Evolutionary conservation across 371 early-diverging fungal genomes (phyloP), one percentile per base, ranked within the genome.

Genomic region (Mucor lusitanicus): DNA sequence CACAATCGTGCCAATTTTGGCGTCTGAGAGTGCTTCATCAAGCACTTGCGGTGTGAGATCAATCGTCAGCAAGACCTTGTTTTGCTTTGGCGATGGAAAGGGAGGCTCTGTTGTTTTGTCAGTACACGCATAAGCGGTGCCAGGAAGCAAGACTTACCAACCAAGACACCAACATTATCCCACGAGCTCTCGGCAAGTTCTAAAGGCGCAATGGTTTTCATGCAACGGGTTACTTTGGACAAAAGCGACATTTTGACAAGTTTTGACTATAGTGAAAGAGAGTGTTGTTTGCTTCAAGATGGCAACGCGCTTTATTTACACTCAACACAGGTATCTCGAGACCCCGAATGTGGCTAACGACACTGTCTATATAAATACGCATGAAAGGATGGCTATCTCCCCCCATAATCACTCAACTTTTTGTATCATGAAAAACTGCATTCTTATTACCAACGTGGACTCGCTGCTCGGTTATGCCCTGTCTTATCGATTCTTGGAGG

Each of bases 121-220:
- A n/a, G n/a, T n/a, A n/a, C n/a, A n/a, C n/a, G n/a, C n/a, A n/a
- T n/a, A n/a, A n/a, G n/a, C n/a, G n/a, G n/a, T n/a, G n/a, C 7
- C 40, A 40, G 17, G 40, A 17, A 61, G 32, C 7, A 17, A 4
- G 58, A 53, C 44, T 56, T 82, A 90, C 91, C 97, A 32, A 98
- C 83, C 57, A 97, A 84, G 28, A 94, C 78, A 33, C 98, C 97
- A 37, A 97, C 97, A 83, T 99, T 99, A 78, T 99, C 99, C 99
- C 99, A 99, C 4, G 91, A 80, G 4, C 83, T 79, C 44, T 95
- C 96, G 6, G 98, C 97, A 53, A 95, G 84, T 61, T 85, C 85
- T 62, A 95, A 77, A 28, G 99, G 99, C 64, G 97, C 96, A 72
- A 97, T 89, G 60, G 85, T 86, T 78, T 92, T 89, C 86, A 98